Base-by-base conservation (phyloP, 1,139 yeast species). In the Nakaseomyces sp. region DNA sequence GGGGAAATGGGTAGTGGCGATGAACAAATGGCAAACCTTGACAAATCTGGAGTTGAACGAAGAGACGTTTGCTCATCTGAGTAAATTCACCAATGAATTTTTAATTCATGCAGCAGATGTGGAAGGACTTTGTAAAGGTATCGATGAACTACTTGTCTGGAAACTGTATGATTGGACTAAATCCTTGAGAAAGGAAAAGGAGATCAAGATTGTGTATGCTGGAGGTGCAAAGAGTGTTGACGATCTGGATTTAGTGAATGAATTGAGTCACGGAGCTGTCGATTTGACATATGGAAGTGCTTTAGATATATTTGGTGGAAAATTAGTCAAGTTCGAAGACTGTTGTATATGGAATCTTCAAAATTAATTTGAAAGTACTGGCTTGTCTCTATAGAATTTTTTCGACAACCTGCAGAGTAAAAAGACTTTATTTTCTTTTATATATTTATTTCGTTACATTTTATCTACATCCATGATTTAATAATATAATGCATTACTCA, bases 101-200 rank as follows among this genome's bases (percentile, higher is more conserved):
- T 68, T 91, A 47, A 81, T 91, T 20, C 99, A 91, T 65, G 98
- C 98, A 3, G 99, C 98, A 0, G 98, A 91, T 62, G 97, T 91
- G 2, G 99, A 91, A 64, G 99, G 99, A 0, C 70, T 91, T 20
- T 91, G 98, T 61, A 74, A 78, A 37, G 99, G 99, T 0, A 85
- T 91, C 37, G 98, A 91, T 57, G 79, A 79, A 56, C 73, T 79
- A 16, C 69, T 91, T 43, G 97, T 91, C 4, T 48, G 50, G 20
- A 74, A 73, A 45, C 69, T 91, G 32, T 88, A 89, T 12, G 76
- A 80, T 52, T 91, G 98, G 97, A 76, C 81, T 47, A 73, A 75
- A 2, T 41, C 52, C 18, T 42, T 57, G 5, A 37, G 28, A 18
- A 18, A 15, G 4, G 7, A 48, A 1, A 72, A 77, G 41, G 75